Conservation (phyloP, 1,284 basidiomycete species). For the Ganoderma sp. region DNA sequence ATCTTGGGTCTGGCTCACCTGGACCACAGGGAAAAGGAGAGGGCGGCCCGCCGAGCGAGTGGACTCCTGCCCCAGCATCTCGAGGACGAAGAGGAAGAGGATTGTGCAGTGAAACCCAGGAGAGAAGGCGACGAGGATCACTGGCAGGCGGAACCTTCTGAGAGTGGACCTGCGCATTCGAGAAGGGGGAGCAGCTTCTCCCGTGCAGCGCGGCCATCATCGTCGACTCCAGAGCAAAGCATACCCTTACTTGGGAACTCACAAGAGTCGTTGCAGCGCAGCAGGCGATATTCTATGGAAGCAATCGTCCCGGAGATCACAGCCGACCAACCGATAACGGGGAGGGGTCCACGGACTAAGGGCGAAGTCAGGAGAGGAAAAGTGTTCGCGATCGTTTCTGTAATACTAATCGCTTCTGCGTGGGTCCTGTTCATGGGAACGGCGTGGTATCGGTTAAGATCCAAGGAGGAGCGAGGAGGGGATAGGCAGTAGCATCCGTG, state of each 20-base stretch:
- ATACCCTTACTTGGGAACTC: constrained; percentile 38
- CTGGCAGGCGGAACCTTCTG: constrained; percentile 21
- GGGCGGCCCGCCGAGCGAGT: constrained; percentile 30
- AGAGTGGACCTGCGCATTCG: constrained; percentile 21
- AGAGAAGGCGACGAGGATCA: constrained; percentile 22
- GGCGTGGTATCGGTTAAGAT: constrained; percentile 62
- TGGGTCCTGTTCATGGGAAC: constrained; percentile 74
- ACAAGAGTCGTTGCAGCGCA: constrained; percentile 31
- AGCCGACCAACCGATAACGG: constrained; percentile 28
- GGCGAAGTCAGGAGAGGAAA: constrained; percentile 55
- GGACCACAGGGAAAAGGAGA: constrained; percentile 45
- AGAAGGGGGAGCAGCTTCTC: constrained; percentile 6
- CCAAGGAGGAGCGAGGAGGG: constrained; percentile 44
- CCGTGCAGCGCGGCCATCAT: constrained; percentile 22
- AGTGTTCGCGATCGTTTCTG: constrained; percentile 53
- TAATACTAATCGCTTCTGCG: constrained; percentile 54
- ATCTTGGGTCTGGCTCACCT: constrained; percentile 56
- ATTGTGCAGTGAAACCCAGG: constrained; percentile 16
- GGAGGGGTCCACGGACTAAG: constrained; percentile 40
- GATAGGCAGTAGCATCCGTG: constrained; percentile 16
- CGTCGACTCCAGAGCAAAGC: constrained; percentile 34
- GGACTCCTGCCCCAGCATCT: constrained; percentile 31
- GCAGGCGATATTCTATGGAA: constrained; percentile 36
- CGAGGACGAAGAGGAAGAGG: constrained; percentile 30
- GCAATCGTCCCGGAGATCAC: constrained; percentile 23